A percentile compares a stretch with the other conserved stretches of the same genome.
Evolutionary conservation across 805 yeast genomes (phyloP).

Genomic region (Metschnikowia baotianmanensis): DNA sequence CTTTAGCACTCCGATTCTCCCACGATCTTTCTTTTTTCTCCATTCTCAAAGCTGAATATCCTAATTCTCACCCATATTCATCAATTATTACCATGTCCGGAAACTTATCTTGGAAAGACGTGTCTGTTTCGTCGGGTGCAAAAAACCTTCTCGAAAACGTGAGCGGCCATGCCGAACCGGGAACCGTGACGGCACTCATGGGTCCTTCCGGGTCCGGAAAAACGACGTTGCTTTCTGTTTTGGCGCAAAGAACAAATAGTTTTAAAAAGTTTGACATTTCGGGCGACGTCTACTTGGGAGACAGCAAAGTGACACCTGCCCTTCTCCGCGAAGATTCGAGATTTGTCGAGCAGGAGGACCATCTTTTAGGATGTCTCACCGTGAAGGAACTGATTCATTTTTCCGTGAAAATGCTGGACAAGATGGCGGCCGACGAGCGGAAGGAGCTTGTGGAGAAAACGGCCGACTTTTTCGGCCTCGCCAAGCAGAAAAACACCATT

Average conservation of each 20-base stretch:
- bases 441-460: conserved; percentile 53
- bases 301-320: conserved; percentile 7
- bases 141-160: conserved; percentile 10
- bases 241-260: conserved; percentile 49
- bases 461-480: conserved; percentile 61
- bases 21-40: neutral
- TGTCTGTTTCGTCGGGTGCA: conserved; percentile 11
- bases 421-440: conserved; percentile 44
- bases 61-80: no score
- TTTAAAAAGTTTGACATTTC: conserved; percentile 39
- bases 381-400: conserved; percentile 65
- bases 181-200: conserved; percentile 63
- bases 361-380: conserved; percentile 66
- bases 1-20: no score
- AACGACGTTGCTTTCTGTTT: conserved; percentile 69
- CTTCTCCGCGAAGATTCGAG: conserved; percentile 20
- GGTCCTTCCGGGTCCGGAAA: conserved; percentile 91
- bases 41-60: no score
- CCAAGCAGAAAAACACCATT: conserved; percentile 56
- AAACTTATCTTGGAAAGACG: conserved; percentile 7
- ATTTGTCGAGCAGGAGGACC: conserved; percentile 74
- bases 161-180: conserved; percentile 10
- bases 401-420: conserved; percentile 67
- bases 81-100: conserved; percentile 1
- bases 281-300: conserved; percentile 39